Percentiles rank a stretch among this genome's conserved stretches.
These are phyloP conservation scores for Calonectria pseudoreteaudii DNA, from an alignment of 2,329 filamentous ascomycete genomes.

Conservation along the genomic window DNA sequence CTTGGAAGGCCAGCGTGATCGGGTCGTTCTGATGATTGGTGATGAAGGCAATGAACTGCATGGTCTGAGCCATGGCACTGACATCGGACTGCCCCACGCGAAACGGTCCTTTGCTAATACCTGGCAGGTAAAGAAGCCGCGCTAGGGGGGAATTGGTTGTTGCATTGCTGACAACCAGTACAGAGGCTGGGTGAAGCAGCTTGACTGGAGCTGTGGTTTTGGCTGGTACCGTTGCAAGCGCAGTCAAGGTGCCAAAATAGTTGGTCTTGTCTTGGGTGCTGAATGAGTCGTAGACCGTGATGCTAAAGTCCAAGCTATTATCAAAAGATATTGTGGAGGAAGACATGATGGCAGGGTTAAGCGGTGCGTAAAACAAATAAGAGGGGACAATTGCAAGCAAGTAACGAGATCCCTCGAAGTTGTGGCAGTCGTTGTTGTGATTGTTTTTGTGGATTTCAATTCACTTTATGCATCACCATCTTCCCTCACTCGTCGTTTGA, in stretches of 20 bases:
- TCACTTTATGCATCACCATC: too few relatives aligned
- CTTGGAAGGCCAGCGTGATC: background rate
- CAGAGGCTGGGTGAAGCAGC: background rate
- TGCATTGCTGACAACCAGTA: background rate
- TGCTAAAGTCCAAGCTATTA: background rate
- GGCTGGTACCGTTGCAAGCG: background rate
- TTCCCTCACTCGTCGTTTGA: background rate
- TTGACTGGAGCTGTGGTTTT: background rate
- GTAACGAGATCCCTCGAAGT: background rate
- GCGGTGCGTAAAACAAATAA: background rate
- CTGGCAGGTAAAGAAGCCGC: background rate
- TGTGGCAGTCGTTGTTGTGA: background rate
- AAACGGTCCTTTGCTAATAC: background rate
- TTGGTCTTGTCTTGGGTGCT: background rate
- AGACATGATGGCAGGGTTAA: background rate
- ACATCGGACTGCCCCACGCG: background rate
- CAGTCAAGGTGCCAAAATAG: background rate
- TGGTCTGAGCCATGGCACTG: background rate
- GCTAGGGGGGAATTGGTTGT: background rate
- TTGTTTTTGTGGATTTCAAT: too few relatives aligned
- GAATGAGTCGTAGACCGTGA: background rate
- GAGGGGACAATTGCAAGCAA: background rate
- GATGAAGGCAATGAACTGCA: background rate
- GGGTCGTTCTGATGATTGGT: background rate
- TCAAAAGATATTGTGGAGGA: background rate